Conservation (phyloP, 768 basidiomycete genomes). For the Boletus reticulatus region DNA sequence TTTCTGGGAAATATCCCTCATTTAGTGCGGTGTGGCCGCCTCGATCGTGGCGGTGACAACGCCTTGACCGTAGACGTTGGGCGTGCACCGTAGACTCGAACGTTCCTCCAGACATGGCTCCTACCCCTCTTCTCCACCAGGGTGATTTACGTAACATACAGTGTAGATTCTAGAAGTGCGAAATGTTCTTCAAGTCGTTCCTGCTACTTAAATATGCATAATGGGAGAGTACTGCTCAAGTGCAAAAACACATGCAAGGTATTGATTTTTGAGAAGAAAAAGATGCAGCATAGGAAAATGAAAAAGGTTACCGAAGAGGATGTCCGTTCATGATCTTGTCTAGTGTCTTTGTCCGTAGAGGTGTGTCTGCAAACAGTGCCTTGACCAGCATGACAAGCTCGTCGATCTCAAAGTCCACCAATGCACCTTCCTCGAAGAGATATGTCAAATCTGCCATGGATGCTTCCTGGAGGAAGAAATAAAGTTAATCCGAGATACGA, state of each 20-base stretch:
- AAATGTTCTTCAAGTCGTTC: background rate
- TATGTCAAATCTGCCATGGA: constrained; percentile 91
- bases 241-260: background rate
- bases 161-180: background rate
- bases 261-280: background rate
- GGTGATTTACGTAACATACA: background rate
- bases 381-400: constrained; percentile 80
- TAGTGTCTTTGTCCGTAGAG: constrained; percentile 76
- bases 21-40: constrained; percentile 61
- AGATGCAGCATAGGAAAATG: constrained; percentile 1
- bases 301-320: constrained; percentile 32
- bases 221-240: background rate
- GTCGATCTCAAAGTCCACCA: constrained; percentile 85
- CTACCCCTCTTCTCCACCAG: constrained; percentile 43
- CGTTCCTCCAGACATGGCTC: constrained; percentile 21
- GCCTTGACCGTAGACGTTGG: constrained; percentile 8
- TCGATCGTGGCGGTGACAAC: constrained; percentile 46
- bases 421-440: constrained; percentile 84
- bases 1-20: constrained; percentile 56
- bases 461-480: constrained; percentile 61
- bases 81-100: constrained; percentile 1
- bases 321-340: constrained; percentile 68
- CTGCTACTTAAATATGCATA: constrained; percentile 17
- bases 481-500: background rate
- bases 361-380: constrained; percentile 87